Evolutionary conservation across 345 rosid genomes (phyloP).

Genomic region (Aegle marmelos): DNA sequence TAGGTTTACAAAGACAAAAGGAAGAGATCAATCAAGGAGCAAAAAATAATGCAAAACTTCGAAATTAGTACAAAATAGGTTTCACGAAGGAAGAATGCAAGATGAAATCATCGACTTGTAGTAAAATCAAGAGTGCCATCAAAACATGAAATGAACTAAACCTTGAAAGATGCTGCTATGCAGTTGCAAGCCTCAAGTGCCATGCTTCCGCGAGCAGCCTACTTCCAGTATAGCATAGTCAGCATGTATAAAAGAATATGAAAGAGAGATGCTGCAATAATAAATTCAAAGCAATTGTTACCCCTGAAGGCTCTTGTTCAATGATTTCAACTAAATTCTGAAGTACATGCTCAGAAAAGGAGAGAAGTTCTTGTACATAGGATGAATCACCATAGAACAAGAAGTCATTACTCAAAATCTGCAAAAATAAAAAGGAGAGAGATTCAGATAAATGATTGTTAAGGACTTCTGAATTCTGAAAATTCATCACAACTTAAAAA

Average conservation of each 20-base stretch:
- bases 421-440: slow-evolving; percentile 14
- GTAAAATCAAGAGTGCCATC: not conserved
- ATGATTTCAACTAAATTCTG: slow-evolving; percentile 46
- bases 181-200: slow-evolving; percentile 95
- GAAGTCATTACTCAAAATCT: slow-evolving; percentile 61
- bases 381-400: slow-evolving; percentile 63
- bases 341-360: slow-evolving; percentile 38
- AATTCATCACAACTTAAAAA: not conserved
- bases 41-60: not conserved
- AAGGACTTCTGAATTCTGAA: not conserved
- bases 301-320: slow-evolving; percentile 69
- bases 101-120: not conserved
- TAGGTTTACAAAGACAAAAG: not conserved
- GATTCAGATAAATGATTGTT: not conserved
- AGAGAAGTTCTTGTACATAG: slow-evolving; percentile 54
- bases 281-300: slow-evolving; percentile 15
- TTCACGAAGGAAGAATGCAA: not conserved
- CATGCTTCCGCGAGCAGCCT: slow-evolving; percentile 67
- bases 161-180: slow-evolving; percentile 62
- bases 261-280: not conserved
- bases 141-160: slow-evolving; percentile 22
- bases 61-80: not conserved
- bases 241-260: slow-evolving; percentile 8
- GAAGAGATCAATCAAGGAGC: not conserved
- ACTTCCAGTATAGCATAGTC: slow-evolving; percentile 23